These are phyloP conservation scores for Astragalus glycyphyllos DNA, from an alignment of 306 rosid species.

Conservation along the genomic window DNA sequence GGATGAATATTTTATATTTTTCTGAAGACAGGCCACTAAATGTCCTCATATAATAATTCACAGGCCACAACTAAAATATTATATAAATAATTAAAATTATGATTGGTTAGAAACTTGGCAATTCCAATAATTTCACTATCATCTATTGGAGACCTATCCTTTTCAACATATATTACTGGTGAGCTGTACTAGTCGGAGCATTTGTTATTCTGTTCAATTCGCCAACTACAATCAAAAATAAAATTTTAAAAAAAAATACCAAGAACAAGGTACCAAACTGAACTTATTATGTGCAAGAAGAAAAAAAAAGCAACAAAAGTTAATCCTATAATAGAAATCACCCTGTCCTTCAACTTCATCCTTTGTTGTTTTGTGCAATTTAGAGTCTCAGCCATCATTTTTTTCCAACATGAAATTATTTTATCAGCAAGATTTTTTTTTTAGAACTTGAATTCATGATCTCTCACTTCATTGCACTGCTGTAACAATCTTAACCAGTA, in stretches of 20 bases:
- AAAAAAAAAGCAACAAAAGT: slow-evolving; percentile 4
- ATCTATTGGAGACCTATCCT: slow-evolving; percentile 28
- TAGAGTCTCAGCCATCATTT: slow-evolving; percentile 29
- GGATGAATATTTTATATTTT: too few species aligned
- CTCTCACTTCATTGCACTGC: slow-evolving; percentile 24
- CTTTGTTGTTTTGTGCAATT: slow-evolving; percentile 36
- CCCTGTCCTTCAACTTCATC: slow-evolving; percentile 30
- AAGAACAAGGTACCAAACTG: slow-evolving; percentile 42
- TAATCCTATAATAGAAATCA: slow-evolving; percentile 23
- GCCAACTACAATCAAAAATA: background rate
- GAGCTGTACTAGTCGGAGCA: slow-evolving; percentile 29
- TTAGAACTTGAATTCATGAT: slow-evolving; percentile 17
- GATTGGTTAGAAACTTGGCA: slow-evolving; percentile 29
- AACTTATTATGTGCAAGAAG: slow-evolving; percentile 41
- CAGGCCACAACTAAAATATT: background rate
- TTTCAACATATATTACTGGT: slow-evolving; percentile 32
- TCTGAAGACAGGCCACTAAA: background rate
- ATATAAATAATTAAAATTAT: slow-evolving; percentile 15
- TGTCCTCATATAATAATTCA: too few species aligned
- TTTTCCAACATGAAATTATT: slow-evolving; percentile 14
- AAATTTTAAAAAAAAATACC: background rate
- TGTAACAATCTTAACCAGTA: slow-evolving; percentile 29
- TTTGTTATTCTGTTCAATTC: slow-evolving; percentile 32
- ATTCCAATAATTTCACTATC: slow-evolving; percentile 36
- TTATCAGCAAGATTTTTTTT: slow-evolving; percentile 36